These are phyloP conservation scores for Phalaenopsis equestris DNA, from an alignment of 106 monocot genomes.

Conservation along the genomic window DNA sequence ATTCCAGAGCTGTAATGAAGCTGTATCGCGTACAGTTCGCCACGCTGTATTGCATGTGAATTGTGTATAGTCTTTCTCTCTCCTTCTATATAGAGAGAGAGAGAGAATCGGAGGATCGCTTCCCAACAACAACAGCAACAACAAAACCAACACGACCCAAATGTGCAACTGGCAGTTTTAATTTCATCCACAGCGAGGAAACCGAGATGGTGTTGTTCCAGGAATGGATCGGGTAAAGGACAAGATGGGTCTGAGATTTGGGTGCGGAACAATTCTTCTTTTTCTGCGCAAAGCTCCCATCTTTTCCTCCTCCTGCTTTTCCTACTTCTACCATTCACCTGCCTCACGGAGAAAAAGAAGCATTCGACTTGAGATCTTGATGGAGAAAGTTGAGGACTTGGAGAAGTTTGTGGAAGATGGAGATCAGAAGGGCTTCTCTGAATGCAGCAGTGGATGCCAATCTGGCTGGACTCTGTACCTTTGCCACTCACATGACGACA, in stretches of 20 bases:
- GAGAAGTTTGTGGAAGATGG: constrained; percentile 2
- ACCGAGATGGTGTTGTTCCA: constrained; percentile 10
- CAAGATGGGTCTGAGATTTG: constrained; percentile 43
- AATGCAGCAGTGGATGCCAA: constrained; percentile 83
- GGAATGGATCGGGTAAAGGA: constrained; percentile 20
- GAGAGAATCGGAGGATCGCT: neutral
- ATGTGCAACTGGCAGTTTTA: constrained; percentile 44
- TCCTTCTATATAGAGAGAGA: neutral
- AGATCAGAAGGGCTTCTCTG: constrained; percentile 17
- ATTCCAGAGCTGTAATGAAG: constrained; percentile 5
- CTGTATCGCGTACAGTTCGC: neutral
- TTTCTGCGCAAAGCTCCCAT: neutral
- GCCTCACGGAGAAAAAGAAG: no score
- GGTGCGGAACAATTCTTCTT: constrained; percentile 10
- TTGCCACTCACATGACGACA: constrained; percentile 14
- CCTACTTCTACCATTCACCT: neutral
- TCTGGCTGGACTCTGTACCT: constrained; percentile 94
- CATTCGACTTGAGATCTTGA: neutral
- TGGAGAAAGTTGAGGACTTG: constrained; percentile 25
- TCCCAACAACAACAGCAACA: neutral
- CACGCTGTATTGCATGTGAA: constrained; percentile 3
- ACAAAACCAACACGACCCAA: constrained; percentile 10
- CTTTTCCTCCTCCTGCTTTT: neutral
- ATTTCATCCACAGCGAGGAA: constrained; percentile 27
- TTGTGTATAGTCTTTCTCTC: neutral